A percentile compares a stretch with the other conserved stretches of the same genome.
phyloP scores from a whole-genome alignment of 148 eudicot genomes.

The Camellia granthamiana region DNA sequence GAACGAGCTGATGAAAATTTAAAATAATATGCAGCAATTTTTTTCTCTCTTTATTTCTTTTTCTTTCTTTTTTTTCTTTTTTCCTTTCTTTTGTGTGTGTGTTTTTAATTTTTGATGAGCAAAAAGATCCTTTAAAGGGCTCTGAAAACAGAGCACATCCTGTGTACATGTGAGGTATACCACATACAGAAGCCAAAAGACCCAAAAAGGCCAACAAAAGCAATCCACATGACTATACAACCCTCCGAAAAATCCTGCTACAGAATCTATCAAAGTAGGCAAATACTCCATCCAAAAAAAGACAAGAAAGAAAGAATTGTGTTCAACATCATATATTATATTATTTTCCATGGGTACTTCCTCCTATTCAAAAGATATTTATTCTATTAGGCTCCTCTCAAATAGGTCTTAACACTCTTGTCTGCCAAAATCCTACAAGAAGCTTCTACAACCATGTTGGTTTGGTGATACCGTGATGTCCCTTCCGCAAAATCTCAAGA shows the following conservation, averaged over 20 bases:
- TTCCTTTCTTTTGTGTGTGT: background rate
- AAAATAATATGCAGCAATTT: background rate
- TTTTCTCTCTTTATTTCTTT: background rate
- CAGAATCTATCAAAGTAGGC: background rate
- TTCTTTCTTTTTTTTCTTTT: background rate
- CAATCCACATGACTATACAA: background rate
- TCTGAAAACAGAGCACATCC: background rate
- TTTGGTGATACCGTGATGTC: slow-evolving; percentile 8
- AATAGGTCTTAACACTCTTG: background rate
- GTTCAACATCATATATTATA: background rate
- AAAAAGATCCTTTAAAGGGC: background rate
- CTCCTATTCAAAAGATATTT: background rate
- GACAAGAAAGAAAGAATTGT: too few species aligned
- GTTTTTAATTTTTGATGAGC: background rate
- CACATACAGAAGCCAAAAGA: background rate
- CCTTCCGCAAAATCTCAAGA: background rate
- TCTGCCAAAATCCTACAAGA: background rate
- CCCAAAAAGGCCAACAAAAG: background rate
- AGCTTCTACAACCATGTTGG: background rate
- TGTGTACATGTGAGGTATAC: background rate
- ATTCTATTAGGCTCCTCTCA: background rate
- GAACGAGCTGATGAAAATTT: background rate
- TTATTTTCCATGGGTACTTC: background rate
- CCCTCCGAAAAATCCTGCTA: background rate
- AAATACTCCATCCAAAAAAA: background rate